Evolutionary conservation across 208 protist species (phyloP), one percentile per base, ranked within the genome.

Genomic region (Porcisia deanei): DNA sequence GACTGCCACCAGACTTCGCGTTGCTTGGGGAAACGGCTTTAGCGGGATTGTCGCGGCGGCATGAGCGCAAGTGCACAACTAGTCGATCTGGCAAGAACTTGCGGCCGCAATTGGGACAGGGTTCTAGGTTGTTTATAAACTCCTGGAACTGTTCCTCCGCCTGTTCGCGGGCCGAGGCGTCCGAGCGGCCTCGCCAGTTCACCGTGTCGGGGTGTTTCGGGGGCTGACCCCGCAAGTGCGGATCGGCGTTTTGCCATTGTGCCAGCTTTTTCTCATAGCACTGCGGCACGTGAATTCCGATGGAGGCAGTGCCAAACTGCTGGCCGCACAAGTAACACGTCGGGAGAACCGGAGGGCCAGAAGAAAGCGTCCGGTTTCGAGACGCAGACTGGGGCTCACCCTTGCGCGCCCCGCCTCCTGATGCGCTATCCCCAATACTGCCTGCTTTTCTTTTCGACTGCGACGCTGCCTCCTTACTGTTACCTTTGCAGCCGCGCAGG

Each of bases 1-100:
- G 30, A 12, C 77, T 39, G 30, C 72, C n/a, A 57, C 64, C 9
- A 37, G 41, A 54, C 34, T 45, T 67, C 16, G 79, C 47, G 5
- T 45, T 14, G 57, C 68, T 66, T 3, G 65, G 57, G 18, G 75
- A 63, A 4, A 78, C 63, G 22, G 85, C 71, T 71, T 85, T 91
- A 18, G 89, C 76, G 20, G 85, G 58, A 59, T 85, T 89, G 20
- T 91, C 93, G 9, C 89, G 87, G n/a, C 93, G 94, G 73, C 94
- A 98, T 7, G 92, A 97, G 30, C 87, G 84, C 45, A 98, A 80
- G 64, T 98, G 96, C 25, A 98, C 91, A 0, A 89, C 81, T 41
- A 98, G 87, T 30, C 95, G 89, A 53, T 98, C 94, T 14, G 96
- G 82, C 57, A 97, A 77, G 67, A 98, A 98, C 65, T 83, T 91